Percentiles rank a stretch among this genome's conserved stretches.
These are phyloP conservation scores for Curvularia sp. DNA, from an alignment of 2,329 filamentous ascomycete genomes.

Conservation along the genomic window DNA sequence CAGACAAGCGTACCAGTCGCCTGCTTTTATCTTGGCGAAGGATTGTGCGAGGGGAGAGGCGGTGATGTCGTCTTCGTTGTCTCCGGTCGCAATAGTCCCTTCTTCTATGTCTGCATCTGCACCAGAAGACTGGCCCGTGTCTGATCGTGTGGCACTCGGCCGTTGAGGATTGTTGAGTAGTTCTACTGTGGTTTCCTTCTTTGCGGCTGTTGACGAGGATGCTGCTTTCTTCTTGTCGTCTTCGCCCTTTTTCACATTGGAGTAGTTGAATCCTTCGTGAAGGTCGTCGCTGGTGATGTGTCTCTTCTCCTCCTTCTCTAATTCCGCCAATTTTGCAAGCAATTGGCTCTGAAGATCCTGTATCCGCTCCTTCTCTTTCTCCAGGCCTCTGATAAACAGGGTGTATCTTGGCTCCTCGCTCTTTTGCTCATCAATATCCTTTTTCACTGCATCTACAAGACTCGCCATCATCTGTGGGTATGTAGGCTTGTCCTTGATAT, in stretches of 20 bases:
- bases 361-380: conserved; percentile 78
- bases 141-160: conserved; percentile 46
- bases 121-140: conserved; percentile 61
- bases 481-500: conserved; percentile 76
- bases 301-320: conserved; percentile 82
- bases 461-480: conserved; percentile 99
- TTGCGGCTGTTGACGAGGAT: conserved; percentile 31
- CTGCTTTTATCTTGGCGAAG: conserved; percentile 79
- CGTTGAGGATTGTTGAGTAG: conserved; percentile 72
- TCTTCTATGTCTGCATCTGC: conserved; percentile 69
- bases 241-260: conserved; percentile 65
- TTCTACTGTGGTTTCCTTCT: conserved; percentile 60
- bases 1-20: conserved; percentile 75
- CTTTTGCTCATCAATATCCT: conserved; percentile 76
- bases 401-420: conserved; percentile 70
- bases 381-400: conserved; percentile 79
- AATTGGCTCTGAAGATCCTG: conserved; percentile 78
- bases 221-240: conserved; percentile 29
- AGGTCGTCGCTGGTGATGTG: conserved; percentile 95
- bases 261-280: conserved; percentile 89
- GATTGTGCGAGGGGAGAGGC: conserved; percentile 78
- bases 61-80: conserved; percentile 72
- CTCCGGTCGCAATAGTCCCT: conserved; percentile 48
- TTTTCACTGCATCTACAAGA: conserved; percentile 92
- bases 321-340: conserved; percentile 72